These are phyloP conservation scores for Xerocomellus intermedius DNA, from an alignment of 768 basidiomycete genomes.

Conservation along the genomic window DNA sequence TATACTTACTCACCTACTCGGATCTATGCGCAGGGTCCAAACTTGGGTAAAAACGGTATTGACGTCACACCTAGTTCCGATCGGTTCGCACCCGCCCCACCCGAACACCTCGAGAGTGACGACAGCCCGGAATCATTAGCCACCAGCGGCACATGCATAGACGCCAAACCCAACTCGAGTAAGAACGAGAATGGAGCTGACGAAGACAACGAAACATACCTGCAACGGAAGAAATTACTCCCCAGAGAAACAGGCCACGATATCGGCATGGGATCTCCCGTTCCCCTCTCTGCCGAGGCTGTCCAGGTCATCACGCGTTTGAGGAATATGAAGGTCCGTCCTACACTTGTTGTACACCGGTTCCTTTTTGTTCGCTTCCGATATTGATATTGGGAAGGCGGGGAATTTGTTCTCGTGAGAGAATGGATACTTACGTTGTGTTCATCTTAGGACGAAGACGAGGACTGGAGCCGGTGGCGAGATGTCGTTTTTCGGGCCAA, in stretches of 20 bases:
- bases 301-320: constrained; percentile 75
- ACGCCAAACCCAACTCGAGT: background rate
- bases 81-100: constrained; percentile 60
- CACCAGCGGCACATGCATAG: background rate
- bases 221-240: constrained; percentile 47
- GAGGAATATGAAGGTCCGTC: constrained; percentile 75
- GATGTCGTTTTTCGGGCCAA: constrained; percentile 82
- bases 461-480: constrained; percentile 87
- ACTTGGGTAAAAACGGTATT: constrained; percentile 76
- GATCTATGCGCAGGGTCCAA: constrained; percentile 50
- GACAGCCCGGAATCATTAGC: constrained; percentile 50
- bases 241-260: constrained; percentile 86
- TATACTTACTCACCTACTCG: constrained; percentile 1
- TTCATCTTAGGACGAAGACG: constrained; percentile 66
- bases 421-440: constrained; percentile 1
- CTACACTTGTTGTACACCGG: background rate
- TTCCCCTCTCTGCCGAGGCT: constrained; percentile 73
- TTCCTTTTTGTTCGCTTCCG: background rate
- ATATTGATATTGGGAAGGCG: background rate
- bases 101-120: constrained; percentile 32
- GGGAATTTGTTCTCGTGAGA: background rate
- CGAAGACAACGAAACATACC: background rate
- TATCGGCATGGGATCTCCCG: constrained; percentile 85
- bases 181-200: background rate
- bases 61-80: constrained; percentile 69